A percentile compares a stretch with the other conserved stretches of the same genome.
phyloP scores from a whole-genome alignment of 2,329 filamentous ascomycete genomes.

The Myotisia sp. region DNA sequence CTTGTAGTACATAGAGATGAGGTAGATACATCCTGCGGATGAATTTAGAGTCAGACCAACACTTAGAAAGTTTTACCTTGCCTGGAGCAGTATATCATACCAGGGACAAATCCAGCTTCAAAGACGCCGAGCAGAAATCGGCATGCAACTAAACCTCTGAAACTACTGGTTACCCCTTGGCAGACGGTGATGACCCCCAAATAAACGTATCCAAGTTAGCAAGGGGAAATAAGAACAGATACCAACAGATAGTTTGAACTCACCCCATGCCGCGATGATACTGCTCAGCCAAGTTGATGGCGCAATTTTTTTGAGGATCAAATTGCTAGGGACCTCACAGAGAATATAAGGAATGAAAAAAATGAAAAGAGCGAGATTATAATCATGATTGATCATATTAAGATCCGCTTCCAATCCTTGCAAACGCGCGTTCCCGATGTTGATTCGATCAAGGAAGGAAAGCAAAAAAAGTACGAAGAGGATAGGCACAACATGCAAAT shows the following conservation, averaged over 20 bases:
- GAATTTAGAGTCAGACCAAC: background rate
- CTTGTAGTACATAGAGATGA: slow-evolving; percentile 26
- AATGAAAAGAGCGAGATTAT: slow-evolving; percentile 30
- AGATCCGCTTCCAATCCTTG: slow-evolving; percentile 32
- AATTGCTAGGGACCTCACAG: slow-evolving; percentile 34
- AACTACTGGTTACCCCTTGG: slow-evolving; percentile 29
- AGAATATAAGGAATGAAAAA: slow-evolving; percentile 36
- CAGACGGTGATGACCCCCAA: slow-evolving; percentile 31
- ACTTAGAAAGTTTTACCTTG: background rate
- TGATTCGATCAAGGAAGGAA: slow-evolving; percentile 34
- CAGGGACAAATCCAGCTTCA: slow-evolving; percentile 27
- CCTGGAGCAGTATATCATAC: slow-evolving; percentile 9
- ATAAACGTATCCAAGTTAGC: background rate
- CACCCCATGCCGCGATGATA: slow-evolving; percentile 28
- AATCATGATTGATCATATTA: slow-evolving; percentile 30
- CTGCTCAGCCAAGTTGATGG: slow-evolving; percentile 30
- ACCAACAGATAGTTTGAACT: background rate
- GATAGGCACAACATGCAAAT: slow-evolving; percentile 36
- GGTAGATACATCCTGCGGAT: slow-evolving; percentile 16
- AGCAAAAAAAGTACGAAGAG: slow-evolving; percentile 34
- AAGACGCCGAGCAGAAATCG: slow-evolving; percentile 25
- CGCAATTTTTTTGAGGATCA: slow-evolving; percentile 31
- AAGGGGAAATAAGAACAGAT: slow-evolving; percentile 2
- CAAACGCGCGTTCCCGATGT: slow-evolving; percentile 36
- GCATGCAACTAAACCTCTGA: slow-evolving; percentile 26